A percentile compares a stretch with the other conserved stretches of the same genome.
phyloP scores from a whole-genome alignment of 495 filamentous ascomycete genomes.

The Hyaloscypha bicolor region DNA sequence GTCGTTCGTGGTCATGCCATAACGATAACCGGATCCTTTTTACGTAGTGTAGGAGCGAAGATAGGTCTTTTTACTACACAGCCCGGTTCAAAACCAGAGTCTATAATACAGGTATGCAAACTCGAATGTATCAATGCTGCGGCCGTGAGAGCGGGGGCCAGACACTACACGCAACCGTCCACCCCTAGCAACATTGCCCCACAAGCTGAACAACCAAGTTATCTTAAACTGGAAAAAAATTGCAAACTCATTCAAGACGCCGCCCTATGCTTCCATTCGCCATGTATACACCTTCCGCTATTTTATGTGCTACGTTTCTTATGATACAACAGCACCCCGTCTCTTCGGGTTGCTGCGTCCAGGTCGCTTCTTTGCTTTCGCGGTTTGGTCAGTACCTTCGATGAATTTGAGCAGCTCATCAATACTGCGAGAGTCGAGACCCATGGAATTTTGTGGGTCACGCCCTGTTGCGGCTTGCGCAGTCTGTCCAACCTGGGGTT shows the following conservation, averaged over 20 bases:
- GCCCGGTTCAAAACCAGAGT: not conserved
- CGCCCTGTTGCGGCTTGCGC: constrained; percentile 43
- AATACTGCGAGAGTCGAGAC: constrained; percentile 72
- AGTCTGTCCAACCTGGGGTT: constrained; percentile 55
- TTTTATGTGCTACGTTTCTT: constrained; percentile 2
- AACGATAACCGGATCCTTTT: no score
- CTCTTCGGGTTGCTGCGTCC: constrained; percentile 73
- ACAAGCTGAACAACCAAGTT: not conserved
- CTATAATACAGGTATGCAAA: constrained; percentile 24
- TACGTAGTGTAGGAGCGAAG: constrained; percentile 14
- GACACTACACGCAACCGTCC: not conserved
- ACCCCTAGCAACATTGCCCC: not conserved
- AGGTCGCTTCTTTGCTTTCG: constrained; percentile 70
- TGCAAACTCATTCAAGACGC: constrained; percentile 2
- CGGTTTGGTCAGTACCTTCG: constrained; percentile 67
- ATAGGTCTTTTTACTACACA: constrained; percentile 6
- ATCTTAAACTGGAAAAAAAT: not conserved
- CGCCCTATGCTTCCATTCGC: constrained; percentile 24
- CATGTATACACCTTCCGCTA: constrained; percentile 1
- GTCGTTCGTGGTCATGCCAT: no score
- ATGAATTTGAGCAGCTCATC: constrained; percentile 89
- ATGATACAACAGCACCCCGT: constrained; percentile 37
- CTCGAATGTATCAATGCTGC: not conserved
- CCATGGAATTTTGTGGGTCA: constrained; percentile 26
- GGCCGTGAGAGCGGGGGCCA: not conserved